Evolutionary conservation across 2,329 filamentous ascomycete species (phyloP).

Genomic region (Ophiostoma tasmaniense): DNA sequence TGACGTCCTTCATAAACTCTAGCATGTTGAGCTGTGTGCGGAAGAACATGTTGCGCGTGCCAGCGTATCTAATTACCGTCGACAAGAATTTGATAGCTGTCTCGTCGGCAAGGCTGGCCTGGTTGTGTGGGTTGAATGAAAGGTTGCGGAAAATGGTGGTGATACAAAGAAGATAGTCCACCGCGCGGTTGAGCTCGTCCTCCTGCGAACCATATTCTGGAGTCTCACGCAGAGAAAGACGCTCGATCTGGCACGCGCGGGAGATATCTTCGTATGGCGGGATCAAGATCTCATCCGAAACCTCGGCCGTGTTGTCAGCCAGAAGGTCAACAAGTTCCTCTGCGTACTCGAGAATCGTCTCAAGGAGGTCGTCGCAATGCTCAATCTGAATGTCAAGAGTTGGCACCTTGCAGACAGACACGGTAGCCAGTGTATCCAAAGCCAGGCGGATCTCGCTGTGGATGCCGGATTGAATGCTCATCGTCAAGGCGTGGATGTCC

Average conservation of each 20-base stretch:
- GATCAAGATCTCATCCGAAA: conserved; percentile 78
- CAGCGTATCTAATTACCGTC: conserved; percentile 74
- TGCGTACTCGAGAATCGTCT: conserved; percentile 80
- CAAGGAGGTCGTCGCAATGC: conserved; percentile 78
- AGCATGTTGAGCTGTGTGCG: conserved; percentile 75
- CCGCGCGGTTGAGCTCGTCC: conserved; percentile 77
- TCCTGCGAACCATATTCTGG: conserved; percentile 65
- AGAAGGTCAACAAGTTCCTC: conserved; percentile 80
- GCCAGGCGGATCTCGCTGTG: conserved; percentile 83
- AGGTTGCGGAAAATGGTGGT: conserved; percentile 89
- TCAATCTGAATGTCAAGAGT: conserved; percentile 59
- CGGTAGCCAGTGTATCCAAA: conserved; percentile 68
- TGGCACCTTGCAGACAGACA: conserved; percentile 55
- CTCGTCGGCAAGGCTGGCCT: conserved; percentile 63
- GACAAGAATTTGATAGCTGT: conserved; percentile 76
- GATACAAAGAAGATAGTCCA: conserved; percentile 80
- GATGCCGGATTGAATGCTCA: conserved; percentile 83
- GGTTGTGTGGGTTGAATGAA: conserved; percentile 73
- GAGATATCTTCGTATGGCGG: conserved; percentile 81
- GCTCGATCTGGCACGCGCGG: conserved; percentile 67
- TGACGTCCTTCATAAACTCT: conserved; percentile 94
- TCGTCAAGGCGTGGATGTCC: conserved; percentile 81
- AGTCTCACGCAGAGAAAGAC: conserved; percentile 61
- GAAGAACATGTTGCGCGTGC: conserved; percentile 79
- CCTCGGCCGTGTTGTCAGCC: conserved; percentile 74